A percentile compares a stretch with the other conserved stretches of the same genome.
Evolutionary conservation across 176 grass and related monocot species (phyloP).

Genomic region (Oryza coarctata): DNA sequence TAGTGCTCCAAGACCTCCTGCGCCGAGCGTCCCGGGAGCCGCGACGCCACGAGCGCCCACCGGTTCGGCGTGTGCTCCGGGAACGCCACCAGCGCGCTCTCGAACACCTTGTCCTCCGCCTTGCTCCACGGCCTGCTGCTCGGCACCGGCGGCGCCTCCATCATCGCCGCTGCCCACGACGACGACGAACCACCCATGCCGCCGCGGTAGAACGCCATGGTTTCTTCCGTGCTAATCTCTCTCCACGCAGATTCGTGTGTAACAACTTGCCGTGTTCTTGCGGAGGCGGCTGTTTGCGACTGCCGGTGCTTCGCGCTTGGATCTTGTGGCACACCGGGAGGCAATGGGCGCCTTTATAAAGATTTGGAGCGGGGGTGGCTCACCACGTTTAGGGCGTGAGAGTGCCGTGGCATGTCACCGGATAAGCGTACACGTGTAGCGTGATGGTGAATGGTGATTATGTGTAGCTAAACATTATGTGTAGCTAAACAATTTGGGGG

Average conservation of each 20-base stretch:
- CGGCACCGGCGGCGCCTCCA: background rate
- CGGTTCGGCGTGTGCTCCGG: conserved; percentile 59
- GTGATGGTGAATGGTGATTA: background rate
- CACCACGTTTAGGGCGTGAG: conserved; percentile 43
- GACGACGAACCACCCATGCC: conserved; percentile 1
- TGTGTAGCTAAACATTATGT: too few species aligned
- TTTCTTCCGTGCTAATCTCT: background rate
- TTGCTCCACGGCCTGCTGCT: conserved; percentile 52
- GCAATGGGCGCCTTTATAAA: conserved; percentile 31
- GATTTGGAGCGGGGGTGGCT: background rate
- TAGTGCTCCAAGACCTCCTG: conserved; percentile 67
- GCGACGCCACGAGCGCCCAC: conserved; percentile 63
- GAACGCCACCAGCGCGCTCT: conserved; percentile 59
- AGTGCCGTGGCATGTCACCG: conserved; percentile 12
- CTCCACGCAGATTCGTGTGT: too few species aligned
- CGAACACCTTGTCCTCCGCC: conserved; percentile 85
- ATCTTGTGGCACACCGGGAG: conserved; percentile 12
- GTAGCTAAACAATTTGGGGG: background rate
- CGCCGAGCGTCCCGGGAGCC: conserved; percentile 48
- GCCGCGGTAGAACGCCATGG: conserved; percentile 40
- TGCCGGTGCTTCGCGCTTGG: background rate
- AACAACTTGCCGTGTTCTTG: background rate
- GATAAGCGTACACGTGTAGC: conserved; percentile 20
- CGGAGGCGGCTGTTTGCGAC: background rate
- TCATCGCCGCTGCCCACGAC: background rate